Percentiles rank a stretch among this genome's conserved stretches.
Evolutionary conservation across 208 protist genomes (phyloP).

Genomic region (Trichomonas vaginalis): DNA sequence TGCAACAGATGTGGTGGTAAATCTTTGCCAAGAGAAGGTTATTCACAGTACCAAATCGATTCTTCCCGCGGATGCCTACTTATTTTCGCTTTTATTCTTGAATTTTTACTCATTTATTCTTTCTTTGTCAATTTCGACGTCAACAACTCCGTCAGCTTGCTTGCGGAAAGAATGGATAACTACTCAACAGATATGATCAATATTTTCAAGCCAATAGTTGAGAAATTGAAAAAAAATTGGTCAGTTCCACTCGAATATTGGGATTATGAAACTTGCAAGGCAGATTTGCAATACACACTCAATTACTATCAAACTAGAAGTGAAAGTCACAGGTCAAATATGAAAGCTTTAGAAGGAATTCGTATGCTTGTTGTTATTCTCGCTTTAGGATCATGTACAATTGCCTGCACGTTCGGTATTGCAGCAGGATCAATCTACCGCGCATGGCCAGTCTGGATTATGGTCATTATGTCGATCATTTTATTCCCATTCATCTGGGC

Average conservation of each 20-base stretch:
- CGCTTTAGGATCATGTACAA: not conserved
- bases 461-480: not conserved
- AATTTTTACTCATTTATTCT: not conserved
- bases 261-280: not conserved
- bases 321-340: not conserved
- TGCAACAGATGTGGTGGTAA: slow-evolving; percentile 23
- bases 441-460: not conserved
- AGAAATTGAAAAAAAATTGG: not conserved
- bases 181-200: not conserved
- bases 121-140: slow-evolving; percentile 20
- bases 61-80: not conserved
- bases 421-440: not conserved
- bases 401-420: not conserved
- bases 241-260: not conserved
- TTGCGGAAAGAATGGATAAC: not conserved
- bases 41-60: not conserved
- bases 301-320: not conserved
- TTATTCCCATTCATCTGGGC: not conserved
- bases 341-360: not conserved
- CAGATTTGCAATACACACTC: not conserved
- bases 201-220: not conserved
- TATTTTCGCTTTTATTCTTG: not conserved
- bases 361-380: not conserved
- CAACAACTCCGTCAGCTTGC: not conserved
- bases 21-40: not conserved